Evolutionary conservation across 2,329 filamentous ascomycete species (phyloP).

Genomic region (Lomentospora prolificans): DNA sequence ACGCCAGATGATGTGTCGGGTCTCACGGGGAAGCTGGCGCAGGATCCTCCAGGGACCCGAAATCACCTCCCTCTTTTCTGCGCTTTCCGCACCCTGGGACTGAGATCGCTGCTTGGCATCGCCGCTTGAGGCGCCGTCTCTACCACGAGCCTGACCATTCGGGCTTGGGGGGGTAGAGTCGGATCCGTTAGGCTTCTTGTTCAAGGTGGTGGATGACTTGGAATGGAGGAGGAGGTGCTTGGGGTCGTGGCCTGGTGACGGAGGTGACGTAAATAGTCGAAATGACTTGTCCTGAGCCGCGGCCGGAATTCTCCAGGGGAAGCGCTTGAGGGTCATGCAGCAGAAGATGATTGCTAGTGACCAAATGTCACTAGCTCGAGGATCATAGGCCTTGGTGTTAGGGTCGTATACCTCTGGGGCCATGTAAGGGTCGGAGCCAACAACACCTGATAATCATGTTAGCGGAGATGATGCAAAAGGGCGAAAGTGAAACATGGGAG

Average conservation of each 20-base stretch:
- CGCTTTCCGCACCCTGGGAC: conserved; percentile 1
- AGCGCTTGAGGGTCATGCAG: conserved; percentile 91
- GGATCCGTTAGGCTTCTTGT: not conserved
- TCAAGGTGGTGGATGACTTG: conserved; percentile 33
- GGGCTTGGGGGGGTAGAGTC: conserved; percentile 22
- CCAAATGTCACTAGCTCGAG: conserved; percentile 92
- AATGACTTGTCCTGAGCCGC: conserved; percentile 80
- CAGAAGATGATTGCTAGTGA: conserved; percentile 97
- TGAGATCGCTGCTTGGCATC: conserved; percentile 8
- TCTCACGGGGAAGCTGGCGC: conserved; percentile 79
- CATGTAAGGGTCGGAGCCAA: conserved; percentile 87
- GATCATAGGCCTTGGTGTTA: conserved; percentile 74
- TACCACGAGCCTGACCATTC: conserved; percentile 24
- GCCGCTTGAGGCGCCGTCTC: conserved; percentile 9
- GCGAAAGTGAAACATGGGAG: not conserved
- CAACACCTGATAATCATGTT: conserved; percentile 35
- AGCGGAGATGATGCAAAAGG: conserved; percentile 9
- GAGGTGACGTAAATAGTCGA: conserved; percentile 80
- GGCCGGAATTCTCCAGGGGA: conserved; percentile 94
- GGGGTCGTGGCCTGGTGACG: conserved; percentile 62
- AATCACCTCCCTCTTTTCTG: conserved; percentile 64
- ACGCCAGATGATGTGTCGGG: conserved; percentile 74
- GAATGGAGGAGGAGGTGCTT: conserved; percentile 39
- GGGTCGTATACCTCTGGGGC: conserved; percentile 89
- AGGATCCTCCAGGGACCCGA: conserved; percentile 88